Percentiles rank a stretch among this genome's conserved stretches.
Conservation (phyloP, 192 early-diverging fungal genomes). For the Rhizoclosmatium globosum region DNA sequence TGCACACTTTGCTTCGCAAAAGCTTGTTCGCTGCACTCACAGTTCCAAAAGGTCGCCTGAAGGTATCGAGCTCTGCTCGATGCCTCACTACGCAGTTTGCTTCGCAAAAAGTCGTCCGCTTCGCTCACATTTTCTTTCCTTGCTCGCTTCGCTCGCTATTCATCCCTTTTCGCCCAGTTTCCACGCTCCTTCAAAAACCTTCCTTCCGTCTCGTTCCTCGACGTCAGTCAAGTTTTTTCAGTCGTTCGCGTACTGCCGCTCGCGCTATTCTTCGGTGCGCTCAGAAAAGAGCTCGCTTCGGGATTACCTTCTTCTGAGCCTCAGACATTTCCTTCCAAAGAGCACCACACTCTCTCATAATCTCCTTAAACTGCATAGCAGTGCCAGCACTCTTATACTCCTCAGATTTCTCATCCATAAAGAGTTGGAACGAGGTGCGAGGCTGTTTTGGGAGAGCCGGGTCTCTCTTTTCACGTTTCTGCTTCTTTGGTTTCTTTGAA, state of each 20-base stretch:
- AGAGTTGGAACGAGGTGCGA: constrained; percentile 1
- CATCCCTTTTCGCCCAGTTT: no score
- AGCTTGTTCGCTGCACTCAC: no score
- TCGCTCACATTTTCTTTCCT: neutral
- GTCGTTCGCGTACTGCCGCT: no score
- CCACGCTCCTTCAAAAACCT: no score
- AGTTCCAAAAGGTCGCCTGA: no score
- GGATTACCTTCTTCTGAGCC: constrained; percentile 4
- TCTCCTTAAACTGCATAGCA: constrained; percentile 1
- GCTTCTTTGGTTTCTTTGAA: neutral
- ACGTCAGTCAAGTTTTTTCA: no score
- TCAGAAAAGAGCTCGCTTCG: neutral
- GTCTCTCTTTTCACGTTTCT: constrained; percentile 13
- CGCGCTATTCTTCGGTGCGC: no score
- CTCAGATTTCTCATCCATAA: neutral
- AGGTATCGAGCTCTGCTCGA: no score
- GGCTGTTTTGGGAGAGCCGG: constrained; percentile 4
- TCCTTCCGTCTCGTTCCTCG: no score
- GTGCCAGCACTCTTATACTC: neutral
- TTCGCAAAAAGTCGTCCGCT: neutral
- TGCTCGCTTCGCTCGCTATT: no score
- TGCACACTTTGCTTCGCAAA: no score
- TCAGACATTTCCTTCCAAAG: neutral
- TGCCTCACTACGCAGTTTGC: no score
- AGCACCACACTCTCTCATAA: neutral